Evolutionary conservation across 805 yeast genomes (phyloP).

Genomic region (Debaryomyces prosopidis): DNA sequence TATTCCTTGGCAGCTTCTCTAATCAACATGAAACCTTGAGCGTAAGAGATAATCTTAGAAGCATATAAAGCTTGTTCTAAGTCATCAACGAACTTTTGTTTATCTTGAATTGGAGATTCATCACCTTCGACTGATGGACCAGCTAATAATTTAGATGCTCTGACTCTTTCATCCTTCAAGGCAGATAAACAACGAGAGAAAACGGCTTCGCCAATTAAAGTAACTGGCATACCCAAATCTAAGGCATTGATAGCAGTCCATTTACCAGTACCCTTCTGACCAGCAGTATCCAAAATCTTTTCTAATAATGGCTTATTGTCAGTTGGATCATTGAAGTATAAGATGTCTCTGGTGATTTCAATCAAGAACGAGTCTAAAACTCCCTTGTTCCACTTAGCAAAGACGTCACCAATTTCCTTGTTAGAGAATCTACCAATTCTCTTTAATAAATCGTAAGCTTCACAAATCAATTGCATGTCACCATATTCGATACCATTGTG

Average conservation of each 20-base stretch:
- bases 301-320: slow-evolving; percentile 94
- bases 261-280: slow-evolving; percentile 99
- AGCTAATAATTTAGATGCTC: slow-evolving; percentile 73
- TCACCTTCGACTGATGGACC: slow-evolving; percentile 74
- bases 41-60: slow-evolving; percentile 96
- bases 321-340: slow-evolving; percentile 78
- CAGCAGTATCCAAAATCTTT: slow-evolving; percentile 95
- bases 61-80: slow-evolving; percentile 98
- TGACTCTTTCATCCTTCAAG: slow-evolving; percentile 83
- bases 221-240: slow-evolving; percentile 97
- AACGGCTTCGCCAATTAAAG: slow-evolving; percentile 98
- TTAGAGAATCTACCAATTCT: slow-evolving; percentile 88
- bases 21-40: slow-evolving; percentile 99
- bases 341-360: slow-evolving; percentile 95
- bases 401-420: slow-evolving; percentile 92
- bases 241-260: slow-evolving; percentile 99
- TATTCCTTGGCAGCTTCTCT: slow-evolving; percentile 97
- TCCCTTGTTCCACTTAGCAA: slow-evolving; percentile 93
- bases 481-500: slow-evolving; percentile 99
- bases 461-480: slow-evolving; percentile 98
- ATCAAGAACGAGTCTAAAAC: slow-evolving; percentile 95
- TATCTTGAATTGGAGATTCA: slow-evolving; percentile 67
- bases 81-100: slow-evolving; percentile 81
- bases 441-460: slow-evolving; percentile 95
- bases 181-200: slow-evolving; percentile 95